Evolutionary conservation across 2,329 filamentous ascomycete species (phyloP), one percentile per base, ranked within the genome.

Genomic region (Pestalotiopsis sp.): DNA sequence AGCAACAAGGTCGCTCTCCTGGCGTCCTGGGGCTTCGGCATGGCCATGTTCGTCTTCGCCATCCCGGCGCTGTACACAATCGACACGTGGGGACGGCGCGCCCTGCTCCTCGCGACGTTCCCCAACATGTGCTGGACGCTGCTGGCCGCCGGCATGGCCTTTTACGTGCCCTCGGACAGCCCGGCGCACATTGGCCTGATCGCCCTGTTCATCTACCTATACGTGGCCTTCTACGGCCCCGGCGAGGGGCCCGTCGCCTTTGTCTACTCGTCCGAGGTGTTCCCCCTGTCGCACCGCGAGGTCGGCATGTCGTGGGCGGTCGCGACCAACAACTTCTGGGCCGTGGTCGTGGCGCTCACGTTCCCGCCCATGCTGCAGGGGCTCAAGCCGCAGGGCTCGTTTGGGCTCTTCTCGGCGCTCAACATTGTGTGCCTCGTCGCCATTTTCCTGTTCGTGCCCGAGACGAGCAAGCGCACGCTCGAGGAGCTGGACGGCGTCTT

Each of bases 21-120:
- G 45, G 82, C 81, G 0, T 83, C 81, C 14, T 81, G 83, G 45
- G 83, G 84, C 1, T 84, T 82, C 56, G 83, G 84, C 6, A 74
- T 90, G 23, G 82, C 90, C 70, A 90, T 90, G 75, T 91, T 91
- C 77, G 66, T 91, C 20, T 91, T 91, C 70, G 88, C 90, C n/a
- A 89, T 87, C 78, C 90, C 89, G 0, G 89, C 90, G 2, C 81
- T 91, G 69, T 90, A 85, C 82, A 91, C 89, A 2, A 91, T 92
- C 66, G 90, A 92, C 73, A 91, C 88, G 0, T 91, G 87, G 73
- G 90, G 90, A 9, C 87, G 90, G 25, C 85, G 90, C 25, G 82
- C 85, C 23, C 80, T 92, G 13, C 82, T 91, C 4, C 80, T 92
- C 3, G 88, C 90, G 73, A 92, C 90, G 3, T 91, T 92, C 75